Evolutionary conservation across 1,284 basidiomycete species (phyloP).

Genomic region (Pulchroboletus neoregius): DNA sequence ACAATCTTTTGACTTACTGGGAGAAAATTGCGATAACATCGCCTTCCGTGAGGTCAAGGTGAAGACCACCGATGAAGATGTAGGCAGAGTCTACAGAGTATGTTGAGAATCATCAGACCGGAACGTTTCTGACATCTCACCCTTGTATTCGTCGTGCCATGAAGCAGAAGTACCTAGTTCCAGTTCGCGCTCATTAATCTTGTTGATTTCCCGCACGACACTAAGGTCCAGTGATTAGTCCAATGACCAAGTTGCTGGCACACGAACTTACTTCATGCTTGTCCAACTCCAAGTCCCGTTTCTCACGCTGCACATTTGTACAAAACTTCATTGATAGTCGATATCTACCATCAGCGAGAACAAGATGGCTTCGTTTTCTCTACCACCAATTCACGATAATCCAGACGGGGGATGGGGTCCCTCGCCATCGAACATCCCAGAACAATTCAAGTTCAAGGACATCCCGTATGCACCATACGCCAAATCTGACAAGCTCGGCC

Average conservation of each 20-base stretch:
- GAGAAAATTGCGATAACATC: conserved; percentile 98
- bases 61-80: conserved; percentile 86
- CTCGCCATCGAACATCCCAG: conserved; percentile 68
- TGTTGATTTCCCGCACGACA: conserved; percentile 88
- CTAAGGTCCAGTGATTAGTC: conserved; percentile 40
- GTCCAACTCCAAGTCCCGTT: conserved; percentile 29
- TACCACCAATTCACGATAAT: conserved; percentile 76
- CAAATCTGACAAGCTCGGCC: conserved; percentile 96
- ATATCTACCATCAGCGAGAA: conserved; percentile 17
- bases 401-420: conserved; percentile 83
- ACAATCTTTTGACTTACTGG: conserved; percentile 60
- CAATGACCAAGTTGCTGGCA: conserved; percentile 1
- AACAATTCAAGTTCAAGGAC: conserved; percentile 82
- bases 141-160: conserved; percentile 97
- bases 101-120: conserved; percentile 2
- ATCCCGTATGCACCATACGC: conserved; percentile 97
- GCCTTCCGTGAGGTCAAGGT: conserved; percentile 89
- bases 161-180: conserved; percentile 74
- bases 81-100: conserved; percentile 80
- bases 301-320: conserved; percentile 41
- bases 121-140: conserved; percentile 35
- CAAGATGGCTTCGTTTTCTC: conserved; percentile 68
- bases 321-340: conserved; percentile 20
- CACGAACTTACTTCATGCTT: conserved; percentile 62
- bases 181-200: conserved; percentile 92